phyloP scores from a whole-genome alignment of 2,329 filamentous ascomycete genomes.

The Xylaria sp. region DNA sequence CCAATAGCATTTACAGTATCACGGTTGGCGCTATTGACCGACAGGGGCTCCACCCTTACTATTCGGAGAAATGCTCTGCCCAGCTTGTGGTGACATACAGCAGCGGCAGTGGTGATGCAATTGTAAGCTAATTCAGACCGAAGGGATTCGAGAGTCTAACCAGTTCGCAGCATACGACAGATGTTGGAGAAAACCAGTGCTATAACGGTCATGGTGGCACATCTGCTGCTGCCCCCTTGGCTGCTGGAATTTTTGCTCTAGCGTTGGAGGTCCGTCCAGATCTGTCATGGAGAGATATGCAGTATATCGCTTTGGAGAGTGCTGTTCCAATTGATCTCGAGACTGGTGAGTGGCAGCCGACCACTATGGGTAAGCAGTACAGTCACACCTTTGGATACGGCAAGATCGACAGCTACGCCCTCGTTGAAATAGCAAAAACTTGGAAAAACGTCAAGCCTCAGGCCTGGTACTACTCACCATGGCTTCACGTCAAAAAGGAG shows the following conservation, averaged over 20 bases:
- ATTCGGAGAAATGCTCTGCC: constrained; percentile 95
- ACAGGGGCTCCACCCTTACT: constrained; percentile 89
- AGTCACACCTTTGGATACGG: constrained; percentile 97
- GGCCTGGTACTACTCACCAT: constrained; percentile 92
- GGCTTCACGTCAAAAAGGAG: constrained; percentile 86
- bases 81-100: constrained; percentile 97
- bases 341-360: constrained; percentile 81
- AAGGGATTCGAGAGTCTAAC: constrained; percentile 14
- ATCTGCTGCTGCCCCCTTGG: constrained; percentile 92
- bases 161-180: constrained; percentile 79
- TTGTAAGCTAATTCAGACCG: constrained; percentile 61
- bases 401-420: constrained; percentile 87
- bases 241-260: constrained; percentile 90
- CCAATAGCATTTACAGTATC: constrained; percentile 99
- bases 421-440: constrained; percentile 85
- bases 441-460: constrained; percentile 94
- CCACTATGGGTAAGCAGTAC: constrained; percentile 83
- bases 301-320: constrained; percentile 88
- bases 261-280: constrained; percentile 87
- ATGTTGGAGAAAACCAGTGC: constrained; percentile 86
- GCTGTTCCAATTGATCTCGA: constrained; percentile 83
- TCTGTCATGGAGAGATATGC: constrained; percentile 91
- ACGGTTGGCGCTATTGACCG: constrained; percentile 94
- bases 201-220: constrained; percentile 89
- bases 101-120: constrained; percentile 86